Evolutionary conservation across 768 basidiomycete species (phyloP).

Genomic region (Lactarius indigo): DNA sequence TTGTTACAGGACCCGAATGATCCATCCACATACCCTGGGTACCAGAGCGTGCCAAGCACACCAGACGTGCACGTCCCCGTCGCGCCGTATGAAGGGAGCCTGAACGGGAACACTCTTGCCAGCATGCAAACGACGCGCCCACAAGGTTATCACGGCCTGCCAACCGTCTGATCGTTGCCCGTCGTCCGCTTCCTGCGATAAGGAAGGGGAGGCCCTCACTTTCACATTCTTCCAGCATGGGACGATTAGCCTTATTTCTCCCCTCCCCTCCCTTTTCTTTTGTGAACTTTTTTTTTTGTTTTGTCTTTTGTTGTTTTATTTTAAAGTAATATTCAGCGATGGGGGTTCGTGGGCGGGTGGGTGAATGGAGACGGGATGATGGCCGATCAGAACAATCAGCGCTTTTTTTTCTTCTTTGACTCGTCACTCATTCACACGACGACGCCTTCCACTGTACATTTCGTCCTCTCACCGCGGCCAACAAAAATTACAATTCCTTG

Average conservation of each 20-base stretch:
- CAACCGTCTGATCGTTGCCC: background rate
- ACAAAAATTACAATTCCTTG: background rate
- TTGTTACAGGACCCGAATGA: constrained; percentile 13
- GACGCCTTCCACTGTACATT: background rate
- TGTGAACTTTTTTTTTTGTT: background rate
- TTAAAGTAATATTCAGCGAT: background rate
- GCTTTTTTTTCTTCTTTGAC: background rate
- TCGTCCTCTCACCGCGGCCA: background rate
- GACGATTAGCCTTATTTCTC: background rate
- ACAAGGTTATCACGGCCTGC: constrained; percentile 2
- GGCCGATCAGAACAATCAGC: background rate
- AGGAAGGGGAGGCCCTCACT: background rate
- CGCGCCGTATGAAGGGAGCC: background rate
- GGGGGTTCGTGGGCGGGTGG: background rate
- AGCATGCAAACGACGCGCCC: background rate
- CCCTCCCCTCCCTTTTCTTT: background rate
- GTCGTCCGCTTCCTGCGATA: background rate
- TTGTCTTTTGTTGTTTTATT: background rate
- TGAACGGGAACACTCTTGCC: background rate
- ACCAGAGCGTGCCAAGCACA: background rate
- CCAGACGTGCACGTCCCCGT: background rate
- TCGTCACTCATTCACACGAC: background rate
- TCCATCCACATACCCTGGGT: constrained; percentile 8
- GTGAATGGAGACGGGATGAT: background rate
- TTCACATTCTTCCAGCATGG: background rate